Evolutionary conservation across 768 basidiomycete genomes (phyloP).

Genomic region (Lentinula sp.): DNA sequence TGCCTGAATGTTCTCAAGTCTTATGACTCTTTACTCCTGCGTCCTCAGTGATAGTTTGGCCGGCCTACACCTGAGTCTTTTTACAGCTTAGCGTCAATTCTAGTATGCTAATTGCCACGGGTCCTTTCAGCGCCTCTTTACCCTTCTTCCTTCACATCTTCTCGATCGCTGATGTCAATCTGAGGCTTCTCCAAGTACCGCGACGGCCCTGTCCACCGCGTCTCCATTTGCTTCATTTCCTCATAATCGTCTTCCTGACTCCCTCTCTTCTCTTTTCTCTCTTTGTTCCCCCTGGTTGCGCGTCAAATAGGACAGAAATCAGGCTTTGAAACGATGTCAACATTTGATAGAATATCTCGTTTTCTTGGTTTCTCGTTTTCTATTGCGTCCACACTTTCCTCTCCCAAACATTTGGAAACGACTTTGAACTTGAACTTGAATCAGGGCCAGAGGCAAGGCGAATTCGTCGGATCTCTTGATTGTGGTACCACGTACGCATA

Average conservation of each 20-base stretch:
- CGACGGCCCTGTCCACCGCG: not conserved
- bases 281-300: not conserved
- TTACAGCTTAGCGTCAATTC: not conserved
- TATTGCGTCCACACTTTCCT: not conserved
- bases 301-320: not conserved
- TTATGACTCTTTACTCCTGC: not conserved
- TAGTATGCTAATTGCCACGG: not conserved
- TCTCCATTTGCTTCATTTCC: not conserved
- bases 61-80: not conserved
- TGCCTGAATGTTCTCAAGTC: not conserved
- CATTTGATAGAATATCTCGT: not conserved
- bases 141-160: not conserved
- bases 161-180: not conserved
- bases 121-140: not conserved
- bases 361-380: not conserved
- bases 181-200: not conserved
- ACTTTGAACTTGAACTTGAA: not conserved
- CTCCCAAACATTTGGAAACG: not conserved
- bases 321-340: not conserved
- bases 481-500: constrained; percentile 85
- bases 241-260: not conserved
- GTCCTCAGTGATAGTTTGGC: not conserved
- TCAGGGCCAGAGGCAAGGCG: constrained; percentile 41
- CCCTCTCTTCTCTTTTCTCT: not conserved
- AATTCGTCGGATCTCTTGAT: constrained; percentile 90